Base-by-base conservation (phyloP, 2,329 filamentous ascomycete genomes). In the Didymella exigua region DNA sequence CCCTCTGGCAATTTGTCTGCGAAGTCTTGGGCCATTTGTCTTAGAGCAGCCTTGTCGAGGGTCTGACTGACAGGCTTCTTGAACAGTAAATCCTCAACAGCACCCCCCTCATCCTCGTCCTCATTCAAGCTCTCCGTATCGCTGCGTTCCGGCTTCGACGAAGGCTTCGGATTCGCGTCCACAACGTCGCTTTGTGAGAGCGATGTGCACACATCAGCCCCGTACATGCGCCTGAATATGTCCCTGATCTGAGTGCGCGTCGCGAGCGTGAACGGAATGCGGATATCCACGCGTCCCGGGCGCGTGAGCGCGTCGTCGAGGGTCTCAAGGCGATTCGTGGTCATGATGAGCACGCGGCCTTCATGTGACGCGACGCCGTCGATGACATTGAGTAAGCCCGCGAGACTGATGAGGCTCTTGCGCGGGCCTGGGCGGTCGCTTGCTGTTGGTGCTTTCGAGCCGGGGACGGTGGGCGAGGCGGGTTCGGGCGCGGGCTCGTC, bases 341-440 rank as follows among this genome's bases (percentile, higher is more conserved):
- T 93, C 88, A 93, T 91, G 76, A 93, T 87, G 16, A 93, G 82
- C 11, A 93, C 84, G 40, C 89, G 84, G 23, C 89, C 90, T 75
- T 93, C 90, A 64, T 90, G 89, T 3, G 86, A 89, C 1, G 88
- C 89, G 1, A 92, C 89, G 49, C 91, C 89, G 66, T 96, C 90
- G 34, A 96, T 91, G 54, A 89, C 88, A 73, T 96, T 96, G 46
- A 96, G 82, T 1, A 96, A 81, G 0, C 90, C 90, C 0, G 89
- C 90, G 2, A 95, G 81, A 0, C 89, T 90, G 38, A 95, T 90
- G n/a, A 82, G 75, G 13, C 72, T 67, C 44, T 71, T 71, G 21
- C 56, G 42, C 2, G 55, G 43, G 5, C 44, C 51, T 19, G 31
- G 5, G 34, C 31, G 23, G 5, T 54, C 44, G 24, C 19, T 37